These are phyloP conservation scores for Microcos paniculata DNA, from an alignment of 345 rosid species.

Conservation along the genomic window DNA sequence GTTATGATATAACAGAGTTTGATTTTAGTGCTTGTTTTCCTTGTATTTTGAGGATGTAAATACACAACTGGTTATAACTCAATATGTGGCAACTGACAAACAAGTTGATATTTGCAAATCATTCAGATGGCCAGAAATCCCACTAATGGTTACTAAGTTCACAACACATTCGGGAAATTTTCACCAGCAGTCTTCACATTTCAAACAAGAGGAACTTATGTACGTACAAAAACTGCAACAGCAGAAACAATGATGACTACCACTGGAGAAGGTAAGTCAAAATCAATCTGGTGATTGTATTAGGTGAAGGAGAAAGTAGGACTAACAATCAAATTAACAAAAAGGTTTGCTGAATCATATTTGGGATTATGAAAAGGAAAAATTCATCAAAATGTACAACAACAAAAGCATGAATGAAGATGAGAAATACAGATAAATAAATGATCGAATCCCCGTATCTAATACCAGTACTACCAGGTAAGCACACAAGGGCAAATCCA, in stretches of 20 bases:
- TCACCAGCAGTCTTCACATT: not conserved
- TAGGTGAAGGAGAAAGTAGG: not conserved
- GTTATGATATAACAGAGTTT: not conserved
- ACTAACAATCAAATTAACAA: not conserved
- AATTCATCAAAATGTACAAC: not conserved
- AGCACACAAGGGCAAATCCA: not conserved
- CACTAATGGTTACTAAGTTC: not conserved
- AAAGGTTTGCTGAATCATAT: not conserved
- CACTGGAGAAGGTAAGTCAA: not conserved
- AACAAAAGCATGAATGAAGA: not conserved
- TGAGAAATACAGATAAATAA: not conserved
- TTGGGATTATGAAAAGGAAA: too few species aligned
- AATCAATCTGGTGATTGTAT: not conserved
- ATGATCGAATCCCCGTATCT: not conserved
- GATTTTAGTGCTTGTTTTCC: not conserved
- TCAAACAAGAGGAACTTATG: not conserved
- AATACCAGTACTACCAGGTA: not conserved
- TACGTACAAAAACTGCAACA: not conserved
- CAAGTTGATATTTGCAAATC: not conserved
- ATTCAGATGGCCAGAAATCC: not conserved
- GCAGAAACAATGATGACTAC: not conserved
- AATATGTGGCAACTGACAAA: too few species aligned
- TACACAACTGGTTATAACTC: not conserved
- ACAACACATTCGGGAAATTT: not conserved
- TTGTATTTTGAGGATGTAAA: not conserved